Conservation (phyloP, 768 basidiomycete genomes). For the Lentinula guzmanii region DNA sequence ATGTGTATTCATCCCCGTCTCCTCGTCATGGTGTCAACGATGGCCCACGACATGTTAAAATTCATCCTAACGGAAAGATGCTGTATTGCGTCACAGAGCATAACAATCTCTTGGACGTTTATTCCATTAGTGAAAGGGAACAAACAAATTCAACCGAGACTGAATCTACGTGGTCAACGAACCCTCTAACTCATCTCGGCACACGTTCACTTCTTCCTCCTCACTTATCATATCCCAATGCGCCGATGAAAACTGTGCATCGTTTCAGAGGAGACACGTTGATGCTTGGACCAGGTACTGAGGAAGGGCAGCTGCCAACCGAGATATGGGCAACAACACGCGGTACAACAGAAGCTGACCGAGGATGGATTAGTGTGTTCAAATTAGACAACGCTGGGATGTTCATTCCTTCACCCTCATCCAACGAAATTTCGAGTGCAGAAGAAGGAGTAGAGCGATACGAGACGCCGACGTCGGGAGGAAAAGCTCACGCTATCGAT, state of each 20-base stretch:
- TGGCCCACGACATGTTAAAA: constrained; percentile 46
- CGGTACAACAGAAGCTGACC: constrained; percentile 25
- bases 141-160: not conserved
- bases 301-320: constrained; percentile 25
- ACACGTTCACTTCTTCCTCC: constrained; percentile 21
- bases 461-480: constrained; percentile 42
- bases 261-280: constrained; percentile 42
- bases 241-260: constrained; percentile 26
- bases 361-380: constrained; percentile 40
- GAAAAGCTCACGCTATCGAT: constrained; percentile 48
- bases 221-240: constrained; percentile 10
- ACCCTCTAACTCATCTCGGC: constrained; percentile 13
- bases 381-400: constrained; percentile 32
- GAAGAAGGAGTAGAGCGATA: constrained; percentile 22
- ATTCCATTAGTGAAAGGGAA: not conserved
- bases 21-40: constrained; percentile 34
- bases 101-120: constrained; percentile 22
- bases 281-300: constrained; percentile 31
- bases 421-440: not conserved
- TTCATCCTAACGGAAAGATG: constrained; percentile 45
- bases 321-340: constrained; percentile 45
- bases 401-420: constrained; percentile 13
- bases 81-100: constrained; percentile 51
- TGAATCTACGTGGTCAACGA: not conserved
- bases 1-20: constrained; percentile 31